Evolutionary conservation across 2,329 filamentous ascomycete species (phyloP).

Genomic region (Polychaeton citri): DNA sequence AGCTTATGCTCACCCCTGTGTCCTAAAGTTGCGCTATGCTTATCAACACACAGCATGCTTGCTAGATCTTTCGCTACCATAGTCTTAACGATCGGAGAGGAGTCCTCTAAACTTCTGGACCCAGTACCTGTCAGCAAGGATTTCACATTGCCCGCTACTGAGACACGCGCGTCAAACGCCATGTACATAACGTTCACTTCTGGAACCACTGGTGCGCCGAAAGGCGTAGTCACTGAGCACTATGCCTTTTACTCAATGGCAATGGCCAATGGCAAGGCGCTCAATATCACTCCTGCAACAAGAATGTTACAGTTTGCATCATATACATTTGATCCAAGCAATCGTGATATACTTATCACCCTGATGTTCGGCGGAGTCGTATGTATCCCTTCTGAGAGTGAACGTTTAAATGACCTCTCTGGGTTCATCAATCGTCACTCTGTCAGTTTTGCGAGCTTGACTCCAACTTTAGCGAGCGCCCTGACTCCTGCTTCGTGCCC

Average conservation of each 20-base stretch:
- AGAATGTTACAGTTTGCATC: background rate
- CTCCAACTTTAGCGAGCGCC: background rate
- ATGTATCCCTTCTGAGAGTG: background rate
- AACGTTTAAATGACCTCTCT: background rate
- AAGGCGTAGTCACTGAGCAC: background rate
- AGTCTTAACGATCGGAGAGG: no score
- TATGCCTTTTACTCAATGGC: background rate
- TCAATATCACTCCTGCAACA: background rate
- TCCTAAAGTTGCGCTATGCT: no score
- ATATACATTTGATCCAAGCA: background rate
- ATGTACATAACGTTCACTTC: background rate
- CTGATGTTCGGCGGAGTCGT: background rate
- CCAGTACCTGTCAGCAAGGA: no score
- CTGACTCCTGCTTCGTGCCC: background rate
- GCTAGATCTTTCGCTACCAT: no score
- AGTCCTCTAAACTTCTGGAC: no score
- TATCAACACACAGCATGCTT: no score
- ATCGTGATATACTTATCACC: background rate
- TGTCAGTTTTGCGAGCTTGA: background rate
- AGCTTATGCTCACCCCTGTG: no score
- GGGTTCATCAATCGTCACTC: background rate
- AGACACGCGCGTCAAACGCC: no score
- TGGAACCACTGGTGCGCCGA: background rate
- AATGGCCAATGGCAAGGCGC: background rate
- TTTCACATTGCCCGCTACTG: no score